Conservation (phyloP, 768 basidiomycete species). For the Lactifluus volemus region DNA sequence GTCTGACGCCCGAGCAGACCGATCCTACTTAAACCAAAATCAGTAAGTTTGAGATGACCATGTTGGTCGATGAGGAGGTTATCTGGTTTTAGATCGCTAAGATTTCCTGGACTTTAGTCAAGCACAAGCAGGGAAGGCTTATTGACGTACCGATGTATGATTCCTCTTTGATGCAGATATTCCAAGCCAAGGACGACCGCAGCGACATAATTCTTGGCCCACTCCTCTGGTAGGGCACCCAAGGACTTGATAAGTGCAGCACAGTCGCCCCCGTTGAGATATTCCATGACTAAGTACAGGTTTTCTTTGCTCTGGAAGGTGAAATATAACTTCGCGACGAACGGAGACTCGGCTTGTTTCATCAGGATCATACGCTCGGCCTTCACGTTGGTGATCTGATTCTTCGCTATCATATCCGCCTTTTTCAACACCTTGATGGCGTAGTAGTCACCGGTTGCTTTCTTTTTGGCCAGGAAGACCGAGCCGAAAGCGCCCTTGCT, state of each 20-base stretch:
- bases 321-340: slow-evolving; percentile 95
- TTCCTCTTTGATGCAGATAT: slow-evolving; percentile 89
- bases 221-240: slow-evolving; percentile 91
- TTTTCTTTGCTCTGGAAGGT: slow-evolving; percentile 99
- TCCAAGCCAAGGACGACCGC: slow-evolving; percentile 94
- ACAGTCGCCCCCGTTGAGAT: slow-evolving; percentile 96
- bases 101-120: slow-evolving; percentile 12
- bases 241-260: slow-evolving; percentile 93
- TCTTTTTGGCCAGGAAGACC: slow-evolving; percentile 97
- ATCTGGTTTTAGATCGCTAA: slow-evolving; percentile 94
- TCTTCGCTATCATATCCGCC: slow-evolving; percentile 99
- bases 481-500: slow-evolving; percentile 98
- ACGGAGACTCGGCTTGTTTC: slow-evolving; percentile 97
- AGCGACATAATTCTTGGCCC: slow-evolving; percentile 94
- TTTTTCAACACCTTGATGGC: slow-evolving; percentile 99
- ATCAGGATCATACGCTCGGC: slow-evolving; percentile 99
- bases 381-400: slow-evolving; percentile 99
- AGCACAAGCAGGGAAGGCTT: neutral
- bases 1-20: slow-evolving; percentile 98
- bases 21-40: slow-evolving; percentile 94
- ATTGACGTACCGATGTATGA: slow-evolving; percentile 83
- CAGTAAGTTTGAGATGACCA: slow-evolving; percentile 95
- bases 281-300: slow-evolving; percentile 98
- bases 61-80: slow-evolving; percentile 95
- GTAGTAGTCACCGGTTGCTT: slow-evolving; percentile 95